Percentiles rank a stretch among this genome's conserved stretches.
Conservation (phyloP, 1,139 yeast species). For the Insectozyma bohioensis region DNA sequence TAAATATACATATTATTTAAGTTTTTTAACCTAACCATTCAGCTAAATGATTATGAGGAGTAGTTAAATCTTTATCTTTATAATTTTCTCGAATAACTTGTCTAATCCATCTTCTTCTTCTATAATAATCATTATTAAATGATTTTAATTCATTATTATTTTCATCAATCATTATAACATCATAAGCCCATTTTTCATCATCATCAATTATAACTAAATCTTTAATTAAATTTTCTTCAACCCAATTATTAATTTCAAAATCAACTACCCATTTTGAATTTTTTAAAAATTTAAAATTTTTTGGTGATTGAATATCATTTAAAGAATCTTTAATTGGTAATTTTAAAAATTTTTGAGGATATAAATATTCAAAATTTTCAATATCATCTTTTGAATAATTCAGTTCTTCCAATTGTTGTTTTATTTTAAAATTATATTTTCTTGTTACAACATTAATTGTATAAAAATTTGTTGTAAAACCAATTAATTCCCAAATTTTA, state of each 20-base stretch:
- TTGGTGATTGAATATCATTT: slow-evolving; percentile 51
- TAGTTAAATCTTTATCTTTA: slow-evolving; percentile 9
- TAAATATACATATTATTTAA: neutral
- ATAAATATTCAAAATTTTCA: no score
- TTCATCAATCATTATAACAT: slow-evolving; percentile 19
- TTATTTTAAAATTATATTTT: slow-evolving; percentile 13
- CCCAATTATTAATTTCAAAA: slow-evolving; percentile 60
- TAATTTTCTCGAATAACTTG: slow-evolving; percentile 12
- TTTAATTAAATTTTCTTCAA: slow-evolving; percentile 42
- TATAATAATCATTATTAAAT: slow-evolving; percentile 60
- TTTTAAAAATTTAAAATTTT: slow-evolving; percentile 52
- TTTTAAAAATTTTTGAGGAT: slow-evolving; percentile 13
- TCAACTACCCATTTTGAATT: slow-evolving; percentile 57
- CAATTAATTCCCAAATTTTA: slow-evolving; percentile 60
- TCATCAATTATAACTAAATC: slow-evolving; percentile 60
- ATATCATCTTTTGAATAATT: no score
- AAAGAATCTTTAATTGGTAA: slow-evolving; percentile 15
- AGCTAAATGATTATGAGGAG: slow-evolving; percentile 9
- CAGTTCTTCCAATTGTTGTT: slow-evolving; percentile 6
- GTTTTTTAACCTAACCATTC: slow-evolving; percentile 9
- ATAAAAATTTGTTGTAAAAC: slow-evolving; percentile 56
- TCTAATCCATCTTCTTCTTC: slow-evolving; percentile 56
- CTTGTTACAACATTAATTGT: slow-evolving; percentile 39
- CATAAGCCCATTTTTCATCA: slow-evolving; percentile 81
- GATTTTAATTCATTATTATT: slow-evolving; percentile 58